A percentile compares a stretch with the other conserved stretches of the same genome.
These are phyloP conservation scores for Erysiphe pulchra DNA, from an alignment of 2,329 filamentous ascomycete genomes.

Conservation along the genomic window DNA sequence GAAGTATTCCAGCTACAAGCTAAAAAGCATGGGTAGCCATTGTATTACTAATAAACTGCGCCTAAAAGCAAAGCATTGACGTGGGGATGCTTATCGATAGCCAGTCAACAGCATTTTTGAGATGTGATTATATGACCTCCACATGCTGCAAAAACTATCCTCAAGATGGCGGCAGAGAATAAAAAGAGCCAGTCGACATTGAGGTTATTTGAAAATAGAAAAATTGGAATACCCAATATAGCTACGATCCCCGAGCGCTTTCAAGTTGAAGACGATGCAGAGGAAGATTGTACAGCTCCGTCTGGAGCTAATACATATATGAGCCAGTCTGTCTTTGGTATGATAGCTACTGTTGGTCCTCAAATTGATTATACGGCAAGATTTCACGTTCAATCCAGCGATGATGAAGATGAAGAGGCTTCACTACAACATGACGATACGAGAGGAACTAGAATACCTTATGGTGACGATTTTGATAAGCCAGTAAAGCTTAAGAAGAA, in stretches of 20 bases:
- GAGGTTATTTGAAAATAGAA: too few relatives aligned
- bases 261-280: constrained; percentile 29
- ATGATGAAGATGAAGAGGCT: constrained; percentile 24
- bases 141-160: too few relatives aligned
- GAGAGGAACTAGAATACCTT: constrained; percentile 6
- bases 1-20: too few relatives aligned
- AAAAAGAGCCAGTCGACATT: too few relatives aligned
- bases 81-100: too few relatives aligned
- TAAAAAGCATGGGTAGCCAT: too few relatives aligned
- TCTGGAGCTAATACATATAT: constrained; percentile 25
- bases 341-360: constrained; percentile 73
- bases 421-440: constrained; percentile 5
- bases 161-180: too few relatives aligned
- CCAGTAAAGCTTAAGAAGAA: constrained; percentile 26
- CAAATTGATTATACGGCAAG: constrained; percentile 58
- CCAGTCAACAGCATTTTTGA: too few relatives aligned
- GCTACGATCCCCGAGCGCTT: constrained; percentile 28
- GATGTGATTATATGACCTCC: too few relatives aligned
- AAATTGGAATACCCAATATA: background rate
- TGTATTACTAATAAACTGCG: too few relatives aligned
- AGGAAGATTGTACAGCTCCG: constrained; percentile 33
- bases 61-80: too few relatives aligned
- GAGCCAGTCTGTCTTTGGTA: constrained; percentile 83
- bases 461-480: constrained; percentile 15
- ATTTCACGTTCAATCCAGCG: constrained; percentile 57